Percentiles rank a stretch among this genome's conserved stretches.
Evolutionary conservation across 169 alveolate genomes (phyloP).

Genomic region (Plasmodium knowlesi): DNA sequence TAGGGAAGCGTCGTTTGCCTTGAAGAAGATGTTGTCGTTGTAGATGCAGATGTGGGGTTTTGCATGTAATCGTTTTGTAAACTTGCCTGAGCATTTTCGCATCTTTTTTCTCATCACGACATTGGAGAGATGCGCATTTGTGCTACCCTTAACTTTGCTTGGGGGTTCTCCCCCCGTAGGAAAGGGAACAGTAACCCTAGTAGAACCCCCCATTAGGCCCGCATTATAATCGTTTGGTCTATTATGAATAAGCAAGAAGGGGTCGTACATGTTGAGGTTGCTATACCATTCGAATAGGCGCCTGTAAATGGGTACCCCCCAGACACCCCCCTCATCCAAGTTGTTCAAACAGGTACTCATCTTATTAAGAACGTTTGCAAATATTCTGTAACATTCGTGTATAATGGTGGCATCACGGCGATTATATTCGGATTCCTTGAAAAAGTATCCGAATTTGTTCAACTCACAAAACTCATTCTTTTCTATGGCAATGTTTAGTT

Average conservation of each 20-base stretch:
- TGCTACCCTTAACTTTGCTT: background rate
- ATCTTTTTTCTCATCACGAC: background rate
- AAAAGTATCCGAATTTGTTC: background rate
- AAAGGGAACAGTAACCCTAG: background rate
- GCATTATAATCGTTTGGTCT: background rate
- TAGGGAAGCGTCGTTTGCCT: background rate
- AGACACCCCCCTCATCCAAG: background rate
- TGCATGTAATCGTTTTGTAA: background rate
- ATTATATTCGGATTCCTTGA: background rate
- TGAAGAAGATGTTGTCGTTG: constrained; percentile 40
- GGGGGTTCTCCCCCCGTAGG: background rate
- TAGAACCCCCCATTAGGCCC: background rate
- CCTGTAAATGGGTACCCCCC: background rate
- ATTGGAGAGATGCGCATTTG: background rate
- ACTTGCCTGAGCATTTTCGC: background rate
- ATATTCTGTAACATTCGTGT: constrained; percentile 20
- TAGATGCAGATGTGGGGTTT: constrained; percentile 30
- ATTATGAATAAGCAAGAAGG: constrained; percentile 18
- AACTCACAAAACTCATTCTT: background rate
- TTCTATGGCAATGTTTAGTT: constrained; percentile 1
- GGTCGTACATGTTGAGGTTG: constrained; percentile 39
- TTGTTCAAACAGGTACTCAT: background rate
- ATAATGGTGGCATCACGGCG: background rate
- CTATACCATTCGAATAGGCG: constrained; percentile 41
- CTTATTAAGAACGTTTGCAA: background rate